Conservation (phyloP, 2,329 filamentous ascomycete species). For the Monilinia aucupariae region DNA sequence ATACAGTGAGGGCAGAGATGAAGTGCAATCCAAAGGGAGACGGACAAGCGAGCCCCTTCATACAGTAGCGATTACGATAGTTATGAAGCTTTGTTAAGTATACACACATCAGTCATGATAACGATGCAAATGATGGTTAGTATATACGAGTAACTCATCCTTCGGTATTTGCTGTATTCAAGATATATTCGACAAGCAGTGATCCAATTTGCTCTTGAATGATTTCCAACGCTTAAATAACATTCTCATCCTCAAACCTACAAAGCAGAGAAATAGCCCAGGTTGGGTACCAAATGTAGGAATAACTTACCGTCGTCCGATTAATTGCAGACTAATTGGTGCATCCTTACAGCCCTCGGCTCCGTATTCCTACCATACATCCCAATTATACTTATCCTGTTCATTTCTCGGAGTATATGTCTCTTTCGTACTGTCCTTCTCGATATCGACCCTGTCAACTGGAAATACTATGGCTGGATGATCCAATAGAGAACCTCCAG, state of each 20-base stretch:
- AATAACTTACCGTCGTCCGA: conserved; percentile 33
- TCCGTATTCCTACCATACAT: conserved; percentile 36
- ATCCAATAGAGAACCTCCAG: conserved; percentile 52
- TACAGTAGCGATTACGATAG: not conserved
- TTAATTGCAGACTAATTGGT: conserved; percentile 40
- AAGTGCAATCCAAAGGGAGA: not conserved
- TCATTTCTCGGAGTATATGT: conserved; percentile 35
- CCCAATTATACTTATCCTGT: conserved; percentile 33
- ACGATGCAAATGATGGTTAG: too few relatives aligned
- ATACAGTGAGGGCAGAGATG: not conserved
- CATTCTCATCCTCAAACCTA: conserved; percentile 38
- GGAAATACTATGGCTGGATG: conserved; percentile 60
- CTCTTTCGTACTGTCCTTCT: conserved; percentile 28
- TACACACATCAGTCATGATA: not conserved
- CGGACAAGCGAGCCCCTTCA: conserved; percentile 8
- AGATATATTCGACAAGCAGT: conserved; percentile 31
- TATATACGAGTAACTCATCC: too few relatives aligned
- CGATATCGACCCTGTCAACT: conserved; percentile 38
- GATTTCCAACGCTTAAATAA: conserved; percentile 35
- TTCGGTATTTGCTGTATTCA: conserved; percentile 12
- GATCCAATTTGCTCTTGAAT: conserved; percentile 35
- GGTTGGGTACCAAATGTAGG: conserved; percentile 9
- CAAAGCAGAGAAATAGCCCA: conserved; percentile 8
- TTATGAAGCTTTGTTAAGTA: not conserved
- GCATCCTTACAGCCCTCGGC: conserved; percentile 38